Percentiles rank a stretch among this genome's conserved stretches.
Conservation (phyloP, 2,329 filamentous ascomycete genomes). For the Nigrospora sphaerica region DNA sequence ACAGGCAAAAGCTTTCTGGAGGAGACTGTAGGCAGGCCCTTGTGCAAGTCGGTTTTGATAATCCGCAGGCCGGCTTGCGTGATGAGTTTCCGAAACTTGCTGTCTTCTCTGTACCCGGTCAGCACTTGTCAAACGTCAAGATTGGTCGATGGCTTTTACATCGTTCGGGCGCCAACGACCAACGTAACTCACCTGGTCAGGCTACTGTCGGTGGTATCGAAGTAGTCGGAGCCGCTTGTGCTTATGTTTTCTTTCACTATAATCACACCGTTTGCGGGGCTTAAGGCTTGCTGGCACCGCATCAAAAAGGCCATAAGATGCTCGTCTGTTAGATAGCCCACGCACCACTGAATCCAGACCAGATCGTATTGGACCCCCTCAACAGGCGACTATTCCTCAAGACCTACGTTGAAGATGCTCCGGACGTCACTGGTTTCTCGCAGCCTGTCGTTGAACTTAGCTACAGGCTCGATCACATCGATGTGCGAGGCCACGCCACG, state of each 20-base stretch:
- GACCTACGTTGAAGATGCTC: constrained; percentile 61
- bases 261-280: constrained; percentile 42
- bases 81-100: constrained; percentile 66
- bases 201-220: constrained; percentile 68
- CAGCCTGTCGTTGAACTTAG: constrained; percentile 67
- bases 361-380: constrained; percentile 60
- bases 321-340: constrained; percentile 71
- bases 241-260: constrained; percentile 77
- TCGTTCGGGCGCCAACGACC: not conserved
- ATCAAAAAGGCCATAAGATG: constrained; percentile 63
- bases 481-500: constrained; percentile 61
- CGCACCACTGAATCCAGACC: constrained; percentile 88
- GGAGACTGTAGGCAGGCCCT: constrained; percentile 29
- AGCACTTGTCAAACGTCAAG: not conserved
- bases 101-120: constrained; percentile 33
- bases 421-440: constrained; percentile 49
- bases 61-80: constrained; percentile 59
- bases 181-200: constrained; percentile 53
- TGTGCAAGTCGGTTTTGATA: constrained; percentile 65
- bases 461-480: constrained; percentile 79
- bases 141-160: not conserved
- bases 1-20: constrained; percentile 56
- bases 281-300: constrained; percentile 43
- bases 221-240: constrained; percentile 55
- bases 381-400: constrained; percentile 61